Evolutionary conservation across 805 yeast genomes (phyloP), one percentile per base, ranked within the genome.

Genomic region (Pichia cabralensis): DNA sequence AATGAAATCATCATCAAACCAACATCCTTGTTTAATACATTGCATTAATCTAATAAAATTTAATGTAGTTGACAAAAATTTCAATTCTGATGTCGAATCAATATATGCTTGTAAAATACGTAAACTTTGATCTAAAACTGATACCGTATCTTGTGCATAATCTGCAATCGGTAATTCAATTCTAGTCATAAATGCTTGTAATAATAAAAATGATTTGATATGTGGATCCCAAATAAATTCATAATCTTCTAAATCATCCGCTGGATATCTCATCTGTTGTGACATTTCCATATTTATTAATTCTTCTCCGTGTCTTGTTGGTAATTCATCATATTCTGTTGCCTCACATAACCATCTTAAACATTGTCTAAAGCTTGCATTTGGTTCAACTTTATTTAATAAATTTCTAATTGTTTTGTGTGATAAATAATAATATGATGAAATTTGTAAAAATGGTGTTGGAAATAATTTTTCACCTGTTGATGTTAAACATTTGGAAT

Each of bases 81-180:
- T 95, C 45, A 76, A 50, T 46, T 89, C 96, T 2, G 95, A 74
- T 1, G 92, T 76, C 15, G 83, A 84, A 58, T 92, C 99, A 39
- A 89, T 78, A 45, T 72, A 80, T 0, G 97, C 96, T 53, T 92
- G 98, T 35, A 88, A 60, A 42, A 92, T 80, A 71, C 98, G 94
- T 50, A 92, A 64, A 7, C 94, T 76, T 60, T 92, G 98, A 51
- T 94, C 99, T 38, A 92, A 62, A 8, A 92, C 95, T 0, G 96
- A 78, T 11, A 86, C 74, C 0, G 95, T 86, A 56, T 92, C 98
- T 52, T 89, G 97, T 8, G 80, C 67, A 53, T 92, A 92, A 64
- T 92, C 99, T 0, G 95, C 94, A 49, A 92, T 83, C 2, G 97
- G 98, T 31, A 92, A 62, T 39, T 83, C 92, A 6, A 74, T 62